Evolutionary conservation across 805 yeast species (phyloP).

Genomic region (Wickerhamomyces bovis): DNA sequence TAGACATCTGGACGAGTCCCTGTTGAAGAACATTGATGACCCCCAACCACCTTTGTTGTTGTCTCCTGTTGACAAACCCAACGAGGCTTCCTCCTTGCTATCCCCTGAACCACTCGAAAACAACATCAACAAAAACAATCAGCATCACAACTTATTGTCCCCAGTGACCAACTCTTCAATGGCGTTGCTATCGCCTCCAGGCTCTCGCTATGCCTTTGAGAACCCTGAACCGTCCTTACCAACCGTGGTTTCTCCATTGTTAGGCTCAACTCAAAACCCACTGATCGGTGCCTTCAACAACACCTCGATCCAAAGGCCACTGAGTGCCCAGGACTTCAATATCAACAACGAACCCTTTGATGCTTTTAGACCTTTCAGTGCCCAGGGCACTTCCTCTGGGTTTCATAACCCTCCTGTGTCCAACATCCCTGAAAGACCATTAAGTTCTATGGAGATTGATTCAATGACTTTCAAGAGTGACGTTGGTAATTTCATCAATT

Average conservation of each 20-base stretch:
- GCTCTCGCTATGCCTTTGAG: constrained; percentile 27
- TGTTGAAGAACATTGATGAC: background rate
- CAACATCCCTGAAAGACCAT: constrained; percentile 23
- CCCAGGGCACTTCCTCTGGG: constrained; percentile 8
- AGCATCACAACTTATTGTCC: background rate
- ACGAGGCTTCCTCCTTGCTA: background rate
- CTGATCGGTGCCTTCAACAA: constrained; percentile 11
- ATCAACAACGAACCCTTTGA: constrained; percentile 4
- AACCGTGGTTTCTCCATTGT: constrained; percentile 21
- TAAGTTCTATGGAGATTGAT: constrained; percentile 26
- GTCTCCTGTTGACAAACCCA: background rate
- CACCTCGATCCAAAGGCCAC: constrained; percentile 16
- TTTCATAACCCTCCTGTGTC: background rate
- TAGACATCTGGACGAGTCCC: background rate
- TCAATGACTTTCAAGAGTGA: constrained; percentile 41
- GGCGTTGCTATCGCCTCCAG: constrained; percentile 38
- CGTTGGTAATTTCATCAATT: constrained; percentile 41
- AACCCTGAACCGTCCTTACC: constrained; percentile 11
- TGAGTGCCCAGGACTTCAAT: constrained; percentile 22
- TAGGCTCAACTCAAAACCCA: constrained; percentile 16
- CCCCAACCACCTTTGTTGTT: background rate
- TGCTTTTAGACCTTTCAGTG: constrained; percentile 18
- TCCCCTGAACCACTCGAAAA: background rate
- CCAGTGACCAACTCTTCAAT: background rate
- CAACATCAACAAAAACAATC: background rate